phyloP scores from a whole-genome alignment of 2,329 filamentous ascomycete species.

The Thelonectria olida region DNA sequence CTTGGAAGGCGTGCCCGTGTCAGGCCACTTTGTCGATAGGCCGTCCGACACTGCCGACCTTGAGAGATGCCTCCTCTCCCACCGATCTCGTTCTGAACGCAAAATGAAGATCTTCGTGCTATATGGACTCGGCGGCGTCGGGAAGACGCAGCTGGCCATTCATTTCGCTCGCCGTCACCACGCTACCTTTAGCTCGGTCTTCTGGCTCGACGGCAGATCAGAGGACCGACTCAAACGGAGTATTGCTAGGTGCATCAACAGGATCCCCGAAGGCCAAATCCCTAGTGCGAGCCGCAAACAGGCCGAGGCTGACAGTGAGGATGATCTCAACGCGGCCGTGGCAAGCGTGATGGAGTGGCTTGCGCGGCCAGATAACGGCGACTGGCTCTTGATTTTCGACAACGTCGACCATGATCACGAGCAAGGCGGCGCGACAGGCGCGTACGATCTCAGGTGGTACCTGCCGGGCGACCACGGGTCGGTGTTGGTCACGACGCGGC shows the following conservation, averaged over 20 bases:
- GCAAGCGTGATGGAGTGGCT: conserved; percentile 4
- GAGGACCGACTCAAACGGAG: conserved; percentile 2
- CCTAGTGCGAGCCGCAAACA: neutral
- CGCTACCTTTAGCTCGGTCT: neutral
- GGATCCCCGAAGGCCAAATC: neutral
- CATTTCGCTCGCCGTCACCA: neutral
- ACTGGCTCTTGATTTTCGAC: conserved; percentile 7
- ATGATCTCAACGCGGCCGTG: neutral
- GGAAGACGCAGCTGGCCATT: neutral
- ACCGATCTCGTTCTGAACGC: neutral
- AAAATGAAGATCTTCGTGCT: neutral
- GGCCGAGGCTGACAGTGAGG: conserved; percentile 1
- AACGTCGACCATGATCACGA: conserved; percentile 4
- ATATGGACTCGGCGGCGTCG: neutral
- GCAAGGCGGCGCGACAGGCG: neutral
- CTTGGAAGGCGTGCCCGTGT: neutral
- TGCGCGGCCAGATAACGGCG: neutral
- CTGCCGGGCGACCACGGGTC: conserved; percentile 1
- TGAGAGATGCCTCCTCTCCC: neutral
- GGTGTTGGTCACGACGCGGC: neutral
- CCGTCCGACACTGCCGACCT: neutral
- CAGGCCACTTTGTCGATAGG: neutral
- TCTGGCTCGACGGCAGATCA: conserved; percentile 9
- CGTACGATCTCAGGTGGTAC: neutral
- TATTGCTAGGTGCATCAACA: neutral